Evolutionary conservation across 2,329 filamentous ascomycete genomes (phyloP), one percentile per base, ranked within the genome.

Genomic region (Elsinoe fawcettii): DNA sequence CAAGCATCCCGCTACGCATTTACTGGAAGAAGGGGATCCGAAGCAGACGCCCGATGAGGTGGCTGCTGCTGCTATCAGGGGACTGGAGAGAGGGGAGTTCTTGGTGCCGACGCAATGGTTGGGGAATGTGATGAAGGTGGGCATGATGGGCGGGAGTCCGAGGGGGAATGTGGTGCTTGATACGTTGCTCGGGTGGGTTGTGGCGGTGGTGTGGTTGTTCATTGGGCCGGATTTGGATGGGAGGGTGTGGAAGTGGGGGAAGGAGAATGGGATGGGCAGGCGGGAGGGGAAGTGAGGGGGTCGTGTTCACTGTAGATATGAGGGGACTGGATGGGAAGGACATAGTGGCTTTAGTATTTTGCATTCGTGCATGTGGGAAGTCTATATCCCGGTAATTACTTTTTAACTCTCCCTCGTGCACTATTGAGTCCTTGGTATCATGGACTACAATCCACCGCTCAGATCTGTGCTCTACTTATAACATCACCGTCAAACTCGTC

Each of bases 1-100:
- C 25, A 97, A 97, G 73, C 92, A 91, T 6, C 82, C 79, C 4
- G 78, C 96, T 51, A 96, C 91, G 2, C 80, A 83, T 63, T 77
- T 85, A 55, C 73, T 97, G 46, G 93, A 97, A 72, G 84, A 88
- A 63, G 80, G 81, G n/a, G 93, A 99, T 69, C 86, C 85, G 12
- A 78, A 83, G 47, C 87, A 95, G 71, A 85, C 80, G 0, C 87
- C 90, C 4, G 85, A 93, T 4, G 80, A 86, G 59, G 90, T 95
- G 12, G 93, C 93, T 1, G 71, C 73, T 3, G 76, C 76, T 7
- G 78, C 88, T 0, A 83, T 99, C 54, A 74, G 74, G 43, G 88
- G 87, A 0, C 73, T 99, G 44, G 90, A 97, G 71, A 82, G 74
- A 34, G 93, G 92, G 0, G 77, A 93, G 22, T 92, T 88, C 70